Base-by-base conservation (phyloP, 768 basidiomycete species). In the Serendipita vermifera region DNA sequence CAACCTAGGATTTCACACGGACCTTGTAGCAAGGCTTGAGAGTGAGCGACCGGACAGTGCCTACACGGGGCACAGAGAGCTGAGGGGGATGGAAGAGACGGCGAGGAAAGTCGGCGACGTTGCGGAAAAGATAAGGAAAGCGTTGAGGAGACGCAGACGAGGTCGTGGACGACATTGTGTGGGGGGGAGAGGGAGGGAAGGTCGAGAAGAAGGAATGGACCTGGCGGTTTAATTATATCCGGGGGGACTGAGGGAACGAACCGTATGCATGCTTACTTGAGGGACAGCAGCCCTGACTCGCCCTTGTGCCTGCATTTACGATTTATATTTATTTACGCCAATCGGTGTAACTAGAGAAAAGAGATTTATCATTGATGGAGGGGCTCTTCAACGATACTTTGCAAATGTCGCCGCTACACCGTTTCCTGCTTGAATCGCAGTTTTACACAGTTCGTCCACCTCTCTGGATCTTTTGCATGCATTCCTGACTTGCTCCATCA, bases 321-420 rank as follows among this genome's bases (percentile, higher is more conserved):
- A n/a, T n/a, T n/a, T n/a, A n/a, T n/a, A n/a, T n/a, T n/a, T n/a
- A n/a, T n/a, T n/a, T n/a, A n/a, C n/a, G n/a, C n/a, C n/a, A n/a
- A n/a, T n/a, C n/a, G n/a, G n/a, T n/a, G n/a, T n/a, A n/a, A n/a
- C n/a, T n/a, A n/a, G n/a, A n/a, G n/a, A n/a, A n/a, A n/a, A n/a
- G n/a, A n/a, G n/a, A n/a, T n/a, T n/a, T n/a, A n/a, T n/a, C n/a
- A n/a, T n/a, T n/a, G n/a, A n/a, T n/a, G n/a, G n/a, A n/a, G n/a
- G n/a, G n/a, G n/a, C n/a, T n/a, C n/a, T n/a, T n/a, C n/a, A n/a
- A 36, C 51, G 61, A 32, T 63, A 59, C 58, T 78, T 69, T 66
- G 77, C 80, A 73, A 94, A 92, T n/a, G 85, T 80, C 46, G 77
- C 80, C 61, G 81, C 76, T 3, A 94, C 75, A 9, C 86, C 81